These are phyloP conservation scores for Pichia cactophila DNA, from an alignment of 1,139 yeast genomes.

Conservation along the genomic window DNA sequence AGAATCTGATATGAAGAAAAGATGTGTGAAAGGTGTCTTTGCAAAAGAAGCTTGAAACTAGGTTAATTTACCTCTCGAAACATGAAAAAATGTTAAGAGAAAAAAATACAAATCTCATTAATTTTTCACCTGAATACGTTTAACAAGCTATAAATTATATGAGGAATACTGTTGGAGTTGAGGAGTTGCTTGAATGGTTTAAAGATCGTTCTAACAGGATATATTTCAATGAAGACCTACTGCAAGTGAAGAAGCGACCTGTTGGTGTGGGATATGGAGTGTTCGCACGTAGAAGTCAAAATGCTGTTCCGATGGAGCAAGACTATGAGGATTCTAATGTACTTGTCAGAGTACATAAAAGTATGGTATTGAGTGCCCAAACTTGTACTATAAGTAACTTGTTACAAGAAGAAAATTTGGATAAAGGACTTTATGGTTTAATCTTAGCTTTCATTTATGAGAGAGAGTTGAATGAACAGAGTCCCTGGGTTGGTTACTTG, in stretches of 20 bases:
- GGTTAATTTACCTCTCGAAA: not conserved
- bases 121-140: too few relatives aligned
- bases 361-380: constrained; percentile 46
- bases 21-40: not conserved
- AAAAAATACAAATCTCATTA: too few relatives aligned
- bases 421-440: constrained; percentile 61
- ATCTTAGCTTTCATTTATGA: constrained; percentile 71
- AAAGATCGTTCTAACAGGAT: constrained; percentile 34
- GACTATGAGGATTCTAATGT: constrained; percentile 28
- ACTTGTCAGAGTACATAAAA: constrained; percentile 41
- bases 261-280: constrained; percentile 67
- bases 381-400: constrained; percentile 64
- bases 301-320: constrained; percentile 24
- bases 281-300: constrained; percentile 42
- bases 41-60: too few relatives aligned
- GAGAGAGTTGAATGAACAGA: constrained; percentile 37
- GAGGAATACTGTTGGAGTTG: constrained; percentile 27
- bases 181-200: constrained; percentile 39
- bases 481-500: constrained; percentile 76
- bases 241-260: constrained; percentile 42
- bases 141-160: constrained; percentile 7
- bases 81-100: not conserved
- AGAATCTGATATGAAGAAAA: not conserved
- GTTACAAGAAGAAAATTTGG: constrained; percentile 43
- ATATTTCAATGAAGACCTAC: constrained; percentile 38